Evolutionary conservation across 768 basidiomycete species (phyloP).

Genomic region (Lactarius indigo): DNA sequence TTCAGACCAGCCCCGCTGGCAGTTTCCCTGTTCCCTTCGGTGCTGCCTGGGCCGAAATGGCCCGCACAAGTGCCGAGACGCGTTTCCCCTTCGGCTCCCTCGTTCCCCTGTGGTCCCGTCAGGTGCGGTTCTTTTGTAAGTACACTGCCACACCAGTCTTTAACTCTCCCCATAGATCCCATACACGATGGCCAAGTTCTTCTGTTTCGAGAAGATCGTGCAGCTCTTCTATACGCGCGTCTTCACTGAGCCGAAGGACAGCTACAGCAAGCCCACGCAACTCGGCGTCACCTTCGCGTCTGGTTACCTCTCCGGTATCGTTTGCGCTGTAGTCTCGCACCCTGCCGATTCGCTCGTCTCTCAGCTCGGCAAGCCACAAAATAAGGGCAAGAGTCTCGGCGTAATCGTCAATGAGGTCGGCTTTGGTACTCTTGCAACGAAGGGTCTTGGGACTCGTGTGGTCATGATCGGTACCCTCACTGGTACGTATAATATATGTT

Average conservation of each 20-base stretch:
- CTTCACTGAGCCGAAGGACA: constrained; percentile 73
- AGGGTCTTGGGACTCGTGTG: constrained; percentile 85
- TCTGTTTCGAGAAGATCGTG: constrained; percentile 89
- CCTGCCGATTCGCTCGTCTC: constrained; percentile 94
- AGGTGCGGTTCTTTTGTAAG: constrained; percentile 43
- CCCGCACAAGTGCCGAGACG: constrained; percentile 59
- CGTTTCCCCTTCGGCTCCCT: constrained; percentile 85
- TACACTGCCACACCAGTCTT: neutral
- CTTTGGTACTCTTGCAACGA: constrained; percentile 60
- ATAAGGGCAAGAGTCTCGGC: constrained; percentile 78
- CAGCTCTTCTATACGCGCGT: constrained; percentile 85
- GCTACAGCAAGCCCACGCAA: constrained; percentile 77
- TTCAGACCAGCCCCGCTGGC: constrained; percentile 71
- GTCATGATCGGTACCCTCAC: constrained; percentile 60
- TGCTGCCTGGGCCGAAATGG: constrained; percentile 70
- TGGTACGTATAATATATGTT: constrained; percentile 19
- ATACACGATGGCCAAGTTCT: constrained; percentile 99
- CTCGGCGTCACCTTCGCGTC: constrained; percentile 87
- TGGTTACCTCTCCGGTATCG: constrained; percentile 93
- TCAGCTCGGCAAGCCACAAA: constrained; percentile 83
- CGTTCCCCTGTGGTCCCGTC: constrained; percentile 85
- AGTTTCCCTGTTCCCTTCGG: constrained; percentile 77
- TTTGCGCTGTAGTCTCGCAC: constrained; percentile 95
- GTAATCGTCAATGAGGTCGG: constrained; percentile 72
- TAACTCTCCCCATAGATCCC: constrained; percentile 61